Evolutionary conservation across 106 monocot genomes (phyloP), one percentile per base, ranked within the genome.

Genomic region (Vanilla planifolia): DNA sequence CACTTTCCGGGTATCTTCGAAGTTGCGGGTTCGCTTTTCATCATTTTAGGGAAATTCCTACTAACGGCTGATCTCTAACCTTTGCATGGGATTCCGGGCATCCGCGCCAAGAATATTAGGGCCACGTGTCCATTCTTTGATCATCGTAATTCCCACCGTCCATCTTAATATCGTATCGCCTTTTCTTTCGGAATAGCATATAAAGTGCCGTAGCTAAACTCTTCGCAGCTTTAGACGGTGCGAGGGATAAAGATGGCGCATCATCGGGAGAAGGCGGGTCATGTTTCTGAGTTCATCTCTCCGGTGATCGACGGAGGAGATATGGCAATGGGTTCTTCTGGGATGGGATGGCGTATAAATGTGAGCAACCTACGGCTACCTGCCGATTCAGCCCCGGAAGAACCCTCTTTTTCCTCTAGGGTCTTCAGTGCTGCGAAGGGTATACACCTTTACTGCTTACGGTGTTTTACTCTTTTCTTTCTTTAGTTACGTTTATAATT

Each of bases 281-380:
- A 34, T 19, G 16, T 15, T 16, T 14, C 11, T 8, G 57, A 67
- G 45, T 17, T 45, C 0, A 20, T 11, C 4, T 16, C 56, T 58
- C 29, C 45, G 59, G 44, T 22, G 34, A 66, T 23, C 7, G 47
- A 17, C n/a, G 63, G 47, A 48, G 48, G 14, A 36, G 17, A 50
- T 15, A 0, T 9, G 25, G 47, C 36, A 20, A 41, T 5, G 8
- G 42, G 20, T 19, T 63, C 28, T 48, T 37, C 52, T 20, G 42
- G 44, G 56, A 15, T 43, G 43, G 57, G 56, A n/a, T 73, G 73
- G 73, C 58, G 58, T 33, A 66, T 73, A 8, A 78, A 67, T 46
- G 39, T 68, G 27, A 69, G 51, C 55, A 67, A 71, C 51, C 63
- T 84, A 43, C 65, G 51, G 22, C 44, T 87, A 67, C 83, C 86